These are phyloP conservation scores for Trametes sanguinea DNA, from an alignment of 768 basidiomycete species.

Conservation along the genomic window DNA sequence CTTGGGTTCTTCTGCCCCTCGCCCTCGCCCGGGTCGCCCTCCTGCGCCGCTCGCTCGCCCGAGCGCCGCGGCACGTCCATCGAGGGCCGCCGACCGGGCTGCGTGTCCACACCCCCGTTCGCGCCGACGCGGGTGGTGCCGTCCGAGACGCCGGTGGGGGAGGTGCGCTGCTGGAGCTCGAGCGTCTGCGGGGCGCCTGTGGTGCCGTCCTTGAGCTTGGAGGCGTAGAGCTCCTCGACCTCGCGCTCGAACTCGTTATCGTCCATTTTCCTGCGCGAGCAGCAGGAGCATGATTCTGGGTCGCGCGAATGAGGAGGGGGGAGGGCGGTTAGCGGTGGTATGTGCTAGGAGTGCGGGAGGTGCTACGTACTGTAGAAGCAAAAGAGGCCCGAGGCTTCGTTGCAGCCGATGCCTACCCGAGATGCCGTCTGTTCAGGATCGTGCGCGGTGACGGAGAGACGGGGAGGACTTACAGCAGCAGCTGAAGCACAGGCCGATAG, in stretches of 20 bases:
- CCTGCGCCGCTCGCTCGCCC: background rate
- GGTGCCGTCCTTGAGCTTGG: background rate
- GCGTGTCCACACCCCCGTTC: background rate
- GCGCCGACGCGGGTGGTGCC: background rate
- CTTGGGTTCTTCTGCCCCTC: conserved; percentile 1
- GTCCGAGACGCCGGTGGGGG: background rate
- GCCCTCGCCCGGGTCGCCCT: background rate
- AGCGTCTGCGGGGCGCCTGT: conserved; percentile 7
- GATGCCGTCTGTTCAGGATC: background rate
- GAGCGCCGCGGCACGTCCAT: conserved; percentile 14
- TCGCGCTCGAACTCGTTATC: conserved; percentile 21
- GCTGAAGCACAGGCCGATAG: conserved; percentile 3
- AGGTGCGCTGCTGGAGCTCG: conserved; percentile 15
- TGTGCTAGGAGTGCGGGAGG: background rate
- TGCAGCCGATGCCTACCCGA: background rate
- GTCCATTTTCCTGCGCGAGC: conserved; percentile 12
- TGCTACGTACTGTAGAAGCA: conserved; percentile 11
- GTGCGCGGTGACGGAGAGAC: background rate
- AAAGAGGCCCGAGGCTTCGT: conserved; percentile 8
- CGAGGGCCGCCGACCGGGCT: conserved; percentile 11
- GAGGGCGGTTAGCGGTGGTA: background rate
- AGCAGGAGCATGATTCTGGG: conserved; percentile 15
- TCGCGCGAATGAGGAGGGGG: background rate
- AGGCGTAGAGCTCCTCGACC: conserved; percentile 21
- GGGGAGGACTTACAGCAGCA: conserved; percentile 3